These are phyloP conservation scores for Fusarium sp. DNA, from an alignment of 2,329 filamentous ascomycete species.

Conservation along the genomic window DNA sequence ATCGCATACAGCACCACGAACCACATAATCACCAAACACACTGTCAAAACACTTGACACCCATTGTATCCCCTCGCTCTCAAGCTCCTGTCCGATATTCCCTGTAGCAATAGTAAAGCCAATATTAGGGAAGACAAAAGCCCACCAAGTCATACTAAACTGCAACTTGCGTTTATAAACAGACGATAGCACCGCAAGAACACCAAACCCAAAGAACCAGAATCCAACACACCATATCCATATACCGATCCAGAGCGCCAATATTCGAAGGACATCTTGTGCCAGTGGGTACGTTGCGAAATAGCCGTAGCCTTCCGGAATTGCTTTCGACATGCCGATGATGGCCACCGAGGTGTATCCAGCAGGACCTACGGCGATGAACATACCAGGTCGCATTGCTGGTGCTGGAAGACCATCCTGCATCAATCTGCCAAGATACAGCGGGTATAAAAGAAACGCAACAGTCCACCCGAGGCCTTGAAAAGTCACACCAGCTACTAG, in stretches of 20 bases:
- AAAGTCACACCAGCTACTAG: slow-evolving; percentile 43
- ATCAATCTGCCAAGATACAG: slow-evolving; percentile 44
- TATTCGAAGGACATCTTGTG: slow-evolving; percentile 40
- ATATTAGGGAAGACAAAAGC: slow-evolving; percentile 46
- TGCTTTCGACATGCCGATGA: slow-evolving; percentile 43
- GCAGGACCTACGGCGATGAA: slow-evolving; percentile 44
- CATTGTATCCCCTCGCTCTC: slow-evolving; percentile 40
- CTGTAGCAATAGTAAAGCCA: slow-evolving; percentile 43
- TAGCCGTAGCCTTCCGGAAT: slow-evolving; percentile 43
- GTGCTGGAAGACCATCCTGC: slow-evolving; percentile 44
- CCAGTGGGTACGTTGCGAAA: slow-evolving; percentile 41
- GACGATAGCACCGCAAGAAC: slow-evolving; percentile 38
- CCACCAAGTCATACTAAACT: slow-evolving; percentile 46
- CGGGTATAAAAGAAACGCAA: slow-evolving; percentile 40
- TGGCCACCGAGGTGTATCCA: slow-evolving; percentile 42
- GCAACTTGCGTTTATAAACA: slow-evolving; percentile 24
- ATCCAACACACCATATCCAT: slow-evolving; percentile 45
- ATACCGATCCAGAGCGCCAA: slow-evolving; percentile 41
- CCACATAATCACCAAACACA: slow-evolving; percentile 39
- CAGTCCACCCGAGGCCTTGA: slow-evolving; percentile 45
- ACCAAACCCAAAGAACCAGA: slow-evolving; percentile 46
- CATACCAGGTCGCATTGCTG: slow-evolving; percentile 44
- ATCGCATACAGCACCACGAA: slow-evolving; percentile 40
- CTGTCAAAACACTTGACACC: slow-evolving; percentile 41
- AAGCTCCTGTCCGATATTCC: slow-evolving; percentile 41